Evolutionary conservation across 345 rosid genomes (phyloP).

Genomic region (Angophora floribunda): DNA sequence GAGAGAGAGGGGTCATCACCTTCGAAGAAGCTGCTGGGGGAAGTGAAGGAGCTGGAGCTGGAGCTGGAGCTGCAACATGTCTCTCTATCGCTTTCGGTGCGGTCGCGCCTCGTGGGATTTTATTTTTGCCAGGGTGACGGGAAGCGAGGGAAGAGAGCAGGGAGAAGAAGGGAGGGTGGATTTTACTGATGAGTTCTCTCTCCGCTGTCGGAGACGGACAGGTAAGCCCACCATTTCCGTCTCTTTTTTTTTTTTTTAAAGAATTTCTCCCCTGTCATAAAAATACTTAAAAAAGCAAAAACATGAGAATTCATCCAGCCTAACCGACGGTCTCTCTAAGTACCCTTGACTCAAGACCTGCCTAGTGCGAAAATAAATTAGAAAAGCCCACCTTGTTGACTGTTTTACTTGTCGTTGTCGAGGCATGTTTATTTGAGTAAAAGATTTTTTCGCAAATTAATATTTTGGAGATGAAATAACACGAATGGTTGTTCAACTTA

Average conservation of each 20-base stretch:
- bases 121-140: background rate
- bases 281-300: background rate
- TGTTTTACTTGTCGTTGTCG: too few species aligned
- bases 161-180: background rate
- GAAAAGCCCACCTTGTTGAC: background rate
- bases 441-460: background rate
- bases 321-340: too few species aligned
- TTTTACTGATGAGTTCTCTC: background rate
- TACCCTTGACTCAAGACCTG: too few species aligned
- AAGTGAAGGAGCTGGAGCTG: background rate
- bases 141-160: background rate
- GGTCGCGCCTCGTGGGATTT: background rate
- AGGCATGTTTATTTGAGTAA: background rate
- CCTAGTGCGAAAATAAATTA: background rate
- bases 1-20: background rate
- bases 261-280: background rate
- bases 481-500: too few species aligned
- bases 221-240: background rate
- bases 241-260: background rate
- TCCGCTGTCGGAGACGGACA: background rate
- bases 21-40: background rate
- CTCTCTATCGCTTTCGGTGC: background rate
- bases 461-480: background rate
- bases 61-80: background rate
- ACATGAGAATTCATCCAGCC: background rate